phyloP scores from a whole-genome alignment of 768 basidiomycete species.

The Tricholoma terreum region DNA sequence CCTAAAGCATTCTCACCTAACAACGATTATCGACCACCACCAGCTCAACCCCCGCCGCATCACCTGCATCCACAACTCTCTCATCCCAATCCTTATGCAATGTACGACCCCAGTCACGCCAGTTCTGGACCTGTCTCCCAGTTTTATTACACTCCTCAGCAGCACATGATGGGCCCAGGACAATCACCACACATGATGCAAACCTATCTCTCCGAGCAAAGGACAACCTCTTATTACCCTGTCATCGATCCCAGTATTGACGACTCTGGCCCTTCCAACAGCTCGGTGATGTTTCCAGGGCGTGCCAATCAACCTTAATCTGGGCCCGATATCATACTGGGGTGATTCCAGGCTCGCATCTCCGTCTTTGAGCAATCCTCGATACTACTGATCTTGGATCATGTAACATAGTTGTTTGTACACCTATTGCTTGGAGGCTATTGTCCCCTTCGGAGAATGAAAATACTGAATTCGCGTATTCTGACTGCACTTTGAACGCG shows the following conservation, averaged over 20 bases:
- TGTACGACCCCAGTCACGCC: conserved; percentile 11
- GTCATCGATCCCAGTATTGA: conserved; percentile 37
- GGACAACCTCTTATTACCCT: conserved; percentile 32
- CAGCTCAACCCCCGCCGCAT: conserved; percentile 18
- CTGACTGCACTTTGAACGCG: neutral
- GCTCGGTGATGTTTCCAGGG: conserved; percentile 1
- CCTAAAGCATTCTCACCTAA: conserved; percentile 7
- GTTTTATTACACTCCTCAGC: conserved; percentile 16
- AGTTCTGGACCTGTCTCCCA: conserved; percentile 10
- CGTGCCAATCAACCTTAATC: neutral
- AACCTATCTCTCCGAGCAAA: conserved; percentile 14
- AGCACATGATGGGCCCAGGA: conserved; percentile 20
- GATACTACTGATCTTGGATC: neutral
- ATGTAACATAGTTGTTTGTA: conserved; percentile 8
- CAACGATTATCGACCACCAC: conserved; percentile 14
- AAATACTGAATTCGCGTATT: neutral
- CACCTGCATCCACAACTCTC: conserved; percentile 21
- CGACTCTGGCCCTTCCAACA: conserved; percentile 10
- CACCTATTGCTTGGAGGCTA: neutral
- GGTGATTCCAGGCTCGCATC: too few relatives aligned
- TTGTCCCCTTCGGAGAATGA: conserved; percentile 9
- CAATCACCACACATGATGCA: conserved; percentile 21
- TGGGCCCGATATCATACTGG: neutral
- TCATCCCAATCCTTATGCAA: conserved; percentile 15
- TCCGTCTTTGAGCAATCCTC: neutral